phyloP scores from a whole-genome alignment of 1,139 yeast species.

The Debaryomycetaceae sp. region DNA sequence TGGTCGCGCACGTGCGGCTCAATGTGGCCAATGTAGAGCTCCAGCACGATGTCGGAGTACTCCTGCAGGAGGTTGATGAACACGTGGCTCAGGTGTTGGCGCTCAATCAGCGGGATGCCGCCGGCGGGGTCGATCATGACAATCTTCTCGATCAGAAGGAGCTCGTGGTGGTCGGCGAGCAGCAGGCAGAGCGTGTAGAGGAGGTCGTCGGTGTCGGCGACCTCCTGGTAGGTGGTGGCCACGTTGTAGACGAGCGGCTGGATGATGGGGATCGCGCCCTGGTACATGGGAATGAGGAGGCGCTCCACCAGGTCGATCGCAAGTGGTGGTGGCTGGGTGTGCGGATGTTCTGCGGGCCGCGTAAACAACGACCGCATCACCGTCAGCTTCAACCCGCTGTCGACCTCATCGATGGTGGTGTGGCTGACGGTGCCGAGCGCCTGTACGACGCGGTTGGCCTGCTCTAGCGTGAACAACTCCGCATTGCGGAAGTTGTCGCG shows the following conservation, averaged over 20 bases:
- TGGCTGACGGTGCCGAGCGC: neutral
- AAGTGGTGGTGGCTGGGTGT: neutral
- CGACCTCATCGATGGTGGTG: conserved; percentile 14
- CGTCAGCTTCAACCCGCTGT: conserved; percentile 22
- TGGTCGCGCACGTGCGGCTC: conserved; percentile 39
- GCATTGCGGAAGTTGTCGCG: conserved; percentile 24
- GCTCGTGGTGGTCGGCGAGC: conserved; percentile 21
- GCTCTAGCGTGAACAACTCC: conserved; percentile 29
- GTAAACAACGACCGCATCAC: conserved; percentile 28
- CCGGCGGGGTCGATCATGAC: conserved; percentile 78
- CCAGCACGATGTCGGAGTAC: conserved; percentile 59
- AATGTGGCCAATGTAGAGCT: conserved; percentile 53
- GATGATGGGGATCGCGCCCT: conserved; percentile 53
- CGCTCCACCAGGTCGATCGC: conserved; percentile 19
- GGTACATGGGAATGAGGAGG: conserved; percentile 39
- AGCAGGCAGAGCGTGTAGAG: conserved; percentile 24
- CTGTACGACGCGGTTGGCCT: conserved; percentile 28
- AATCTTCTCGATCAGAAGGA: conserved; percentile 70
- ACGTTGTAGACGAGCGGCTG: conserved; percentile 53
- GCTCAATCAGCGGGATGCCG: conserved; percentile 84
- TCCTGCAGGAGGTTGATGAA: conserved; percentile 85
- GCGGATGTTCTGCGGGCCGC: conserved; percentile 3
- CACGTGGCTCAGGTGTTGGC: conserved; percentile 81
- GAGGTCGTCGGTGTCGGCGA: conserved; percentile 31
- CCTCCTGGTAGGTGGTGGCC: conserved; percentile 24